Evolutionary conservation across 2,329 filamentous ascomycete species (phyloP), one percentile per base, ranked within the genome.

Genomic region (Monosporascus sp.): DNA sequence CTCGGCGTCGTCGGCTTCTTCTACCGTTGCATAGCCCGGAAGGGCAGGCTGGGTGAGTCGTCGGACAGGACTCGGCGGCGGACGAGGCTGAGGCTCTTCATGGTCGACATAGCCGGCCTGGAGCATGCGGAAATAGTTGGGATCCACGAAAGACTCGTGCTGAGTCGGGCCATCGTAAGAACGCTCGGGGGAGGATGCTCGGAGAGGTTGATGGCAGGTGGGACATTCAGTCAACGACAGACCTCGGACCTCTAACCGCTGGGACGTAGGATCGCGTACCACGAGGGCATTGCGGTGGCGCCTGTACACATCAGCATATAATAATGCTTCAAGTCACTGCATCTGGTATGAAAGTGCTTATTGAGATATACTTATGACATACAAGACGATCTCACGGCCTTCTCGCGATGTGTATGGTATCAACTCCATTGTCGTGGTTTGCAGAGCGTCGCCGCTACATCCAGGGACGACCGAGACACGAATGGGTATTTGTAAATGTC

Each of bases 71-170:
- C 77, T 82, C 11, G 78, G 71, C 0, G 79, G 75, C 17, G 70
- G 67, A 59, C 67, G 52, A 18, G 46, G 75, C 63, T 70, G 73
- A 59, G 65, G 75, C 66, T 70, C 77, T 69, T 70, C 59, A 20
- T 58, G 75, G 59, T 75, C 66, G 61, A 72, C 61, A 53, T 70
- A 60, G 68, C 75, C 70, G 63, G 78, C 70, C 70, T 84, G 88
- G 41, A 99, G 84, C 88, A 97, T 92, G 64, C 90, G 90, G 71
- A 99, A 99, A 75, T 99, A 99, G 49, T 91, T 84, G 2, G 92
- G 92, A 64, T 92, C 87, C 61, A 97, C 88, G 67, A 92, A 97
- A 52, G 86, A 81, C 48, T 87, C 80, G 60, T 69, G 70, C 37
- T 73, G 72, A 49, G 69, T 65, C 35, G 71, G 63, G 43, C 64